Evolutionary conservation across 2,329 filamentous ascomycete species (phyloP), one percentile per base, ranked within the genome.

Genomic region (Penicillium sp.): DNA sequence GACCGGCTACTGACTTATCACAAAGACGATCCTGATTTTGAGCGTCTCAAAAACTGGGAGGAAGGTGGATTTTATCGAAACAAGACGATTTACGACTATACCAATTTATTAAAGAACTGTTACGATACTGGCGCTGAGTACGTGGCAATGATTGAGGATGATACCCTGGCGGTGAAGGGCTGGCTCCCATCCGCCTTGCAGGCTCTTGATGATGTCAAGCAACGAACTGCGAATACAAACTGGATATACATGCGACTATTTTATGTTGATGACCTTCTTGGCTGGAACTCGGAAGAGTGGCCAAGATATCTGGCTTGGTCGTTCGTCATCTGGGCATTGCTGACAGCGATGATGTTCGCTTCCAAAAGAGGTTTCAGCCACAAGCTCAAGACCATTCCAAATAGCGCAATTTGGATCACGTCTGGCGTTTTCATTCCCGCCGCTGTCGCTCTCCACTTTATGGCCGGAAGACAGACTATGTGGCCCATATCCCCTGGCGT

Each of bases 181-280:
- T 34, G 32, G 32, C 32, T 34, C 32, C 32, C 32, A 13, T 34
- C 32, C 32, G 32, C 32, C 11, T 34, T 34, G 32, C 32, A 34
- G 7, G 7, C 32, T 34, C 32, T 34, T 13, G 32, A 34, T 34
- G 14, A 5, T 13, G 32, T 34, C 9, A 13, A 34, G 11, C 11
- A 13, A 10, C 32, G 32, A 5, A 13, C 8, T 5, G 11, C 10
- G 32, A 13, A 34, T 11, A 14, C 11, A 24, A 18, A 54, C 22
- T 43, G 22, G 52, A 39, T 39, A 45, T 54, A 53, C 54, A 29
- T 56, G 56, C 56, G 56, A 4, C 32, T 34, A 10, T 34, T 34
- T 13, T 34, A 34, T 34, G 32, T 34, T 13, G 32, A 34, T 34
- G 8, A 10, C 10, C 32, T 34, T 34, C 32, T 34, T 5, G 32